Evolutionary conservation across 1,284 basidiomycete species (phyloP).

Genomic region (Vanrija pseudolonga): DNA sequence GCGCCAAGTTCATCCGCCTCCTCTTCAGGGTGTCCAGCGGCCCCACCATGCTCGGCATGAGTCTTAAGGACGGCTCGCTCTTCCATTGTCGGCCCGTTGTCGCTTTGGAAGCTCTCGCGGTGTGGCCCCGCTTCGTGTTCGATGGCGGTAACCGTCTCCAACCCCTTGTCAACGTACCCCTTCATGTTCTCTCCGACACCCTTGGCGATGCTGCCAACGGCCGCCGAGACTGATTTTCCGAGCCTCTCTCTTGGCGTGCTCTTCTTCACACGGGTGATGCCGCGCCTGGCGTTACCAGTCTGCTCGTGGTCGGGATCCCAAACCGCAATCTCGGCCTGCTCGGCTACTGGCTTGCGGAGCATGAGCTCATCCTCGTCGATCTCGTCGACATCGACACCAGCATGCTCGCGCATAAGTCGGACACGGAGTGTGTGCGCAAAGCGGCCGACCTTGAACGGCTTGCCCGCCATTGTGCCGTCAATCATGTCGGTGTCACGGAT

Average conservation of each 20-base stretch:
- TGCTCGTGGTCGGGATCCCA: conserved; percentile 84
- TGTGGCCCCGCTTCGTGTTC: too few relatives aligned
- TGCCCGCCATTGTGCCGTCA: conserved; percentile 86
- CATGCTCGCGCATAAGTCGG: conserved; percentile 92
- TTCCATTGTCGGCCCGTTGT: conserved; percentile 24
- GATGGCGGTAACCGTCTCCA: conserved; percentile 48
- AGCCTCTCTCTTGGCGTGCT: conserved; percentile 33
- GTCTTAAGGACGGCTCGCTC: conserved; percentile 55
- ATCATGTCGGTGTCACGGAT: conserved; percentile 97
- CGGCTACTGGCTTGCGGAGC: conserved; percentile 57
- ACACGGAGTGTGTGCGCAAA: conserved; percentile 93
- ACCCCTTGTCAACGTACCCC: conserved; percentile 48
- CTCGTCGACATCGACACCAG: conserved; percentile 90
- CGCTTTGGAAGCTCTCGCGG: background rate
- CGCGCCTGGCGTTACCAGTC: conserved; percentile 33
- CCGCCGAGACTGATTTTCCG: conserved; percentile 32
- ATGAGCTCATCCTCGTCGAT: conserved; percentile 73
- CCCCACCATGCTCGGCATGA: conserved; percentile 17
- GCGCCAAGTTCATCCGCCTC: conserved; percentile 20
- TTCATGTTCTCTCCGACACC: conserved; percentile 45
- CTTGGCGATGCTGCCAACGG: conserved; percentile 36
- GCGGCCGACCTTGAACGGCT: conserved; percentile 90
- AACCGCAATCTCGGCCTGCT: conserved; percentile 57
- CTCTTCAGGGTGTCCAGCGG: conserved; percentile 26
- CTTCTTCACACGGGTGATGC: conserved; percentile 47